Conservation (phyloP, 306 rosid species). For the Vigna reflexopilosa region DNA sequence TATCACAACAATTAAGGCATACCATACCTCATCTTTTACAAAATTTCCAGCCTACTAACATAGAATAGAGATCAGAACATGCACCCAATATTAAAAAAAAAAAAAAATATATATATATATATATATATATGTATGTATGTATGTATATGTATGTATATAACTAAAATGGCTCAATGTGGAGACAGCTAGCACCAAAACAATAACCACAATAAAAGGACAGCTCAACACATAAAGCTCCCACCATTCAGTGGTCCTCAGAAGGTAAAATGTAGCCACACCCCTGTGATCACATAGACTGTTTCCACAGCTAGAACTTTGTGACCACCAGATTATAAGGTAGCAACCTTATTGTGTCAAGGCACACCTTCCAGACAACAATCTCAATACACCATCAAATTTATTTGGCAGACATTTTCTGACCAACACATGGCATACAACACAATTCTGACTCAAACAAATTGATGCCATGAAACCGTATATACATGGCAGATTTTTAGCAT, state of each 20-base stretch:
- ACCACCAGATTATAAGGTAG: slow-evolving; percentile 18
- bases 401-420: slow-evolving; percentile 31
- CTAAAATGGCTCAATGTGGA: slow-evolving; percentile 34
- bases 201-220: slow-evolving; percentile 16
- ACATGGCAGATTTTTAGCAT: slow-evolving; percentile 22
- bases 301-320: slow-evolving; percentile 19
- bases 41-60: slow-evolving; percentile 99
- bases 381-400: slow-evolving; percentile 31
- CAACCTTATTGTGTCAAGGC: slow-evolving; percentile 25
- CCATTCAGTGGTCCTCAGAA: neutral
- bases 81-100: slow-evolving; percentile 12
- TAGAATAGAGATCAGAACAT: slow-evolving; percentile 63
- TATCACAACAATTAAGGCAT: slow-evolving; percentile 83
- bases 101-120: too few species aligned
- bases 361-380: slow-evolving; percentile 29
- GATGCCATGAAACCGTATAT: slow-evolving; percentile 16
- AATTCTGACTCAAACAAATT: slow-evolving; percentile 31
- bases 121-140: too few species aligned
- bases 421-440: neutral
- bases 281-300: slow-evolving; percentile 14
- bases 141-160: neutral
- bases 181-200: slow-evolving; percentile 36
- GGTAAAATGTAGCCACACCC: neutral
- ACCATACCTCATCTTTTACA: slow-evolving; percentile 98
- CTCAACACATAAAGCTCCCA: slow-evolving; percentile 16